Evolutionary conservation across 2,329 filamentous ascomycete genomes (phyloP).

Genomic region (Stagonosporopsis tanaceti): DNA sequence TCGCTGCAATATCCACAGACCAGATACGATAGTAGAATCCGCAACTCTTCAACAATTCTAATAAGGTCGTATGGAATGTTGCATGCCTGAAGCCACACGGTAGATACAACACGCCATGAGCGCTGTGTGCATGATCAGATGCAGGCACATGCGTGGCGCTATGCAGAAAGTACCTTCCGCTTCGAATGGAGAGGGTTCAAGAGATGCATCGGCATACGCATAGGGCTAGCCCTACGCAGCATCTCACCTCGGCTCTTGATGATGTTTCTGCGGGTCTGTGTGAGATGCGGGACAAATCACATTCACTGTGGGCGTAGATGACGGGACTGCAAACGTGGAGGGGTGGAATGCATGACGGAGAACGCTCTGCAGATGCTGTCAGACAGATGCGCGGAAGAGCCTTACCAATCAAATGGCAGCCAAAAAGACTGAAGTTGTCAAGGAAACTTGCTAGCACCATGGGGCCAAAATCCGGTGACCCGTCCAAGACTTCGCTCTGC

Average conservation of each 20-base stretch:
- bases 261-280: not conserved
- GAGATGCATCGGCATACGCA: not conserved
- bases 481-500: constrained; percentile 19
- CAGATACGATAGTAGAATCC: not conserved
- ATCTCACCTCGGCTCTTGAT: not conserved
- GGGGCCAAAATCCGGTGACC: constrained; percentile 34
- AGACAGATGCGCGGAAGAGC: not conserved
- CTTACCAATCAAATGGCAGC: constrained; percentile 15
- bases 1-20: not conserved
- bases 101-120: not conserved
- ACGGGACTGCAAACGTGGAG: not conserved
- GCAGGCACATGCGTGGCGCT: not conserved
- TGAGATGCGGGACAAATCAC: not conserved
- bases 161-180: not conserved
- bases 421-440: constrained; percentile 6
- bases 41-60: not conserved
- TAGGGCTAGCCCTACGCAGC: constrained; percentile 10
- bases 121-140: not conserved
- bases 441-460: constrained; percentile 28
- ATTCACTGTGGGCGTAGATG: not conserved
- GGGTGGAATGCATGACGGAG: not conserved
- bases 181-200: not conserved
- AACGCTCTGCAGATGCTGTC: not conserved
- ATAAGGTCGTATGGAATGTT: not conserved
- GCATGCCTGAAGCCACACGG: not conserved